Evolutionary conservation across 495 filamentous ascomycete genomes (phyloP), one percentile per base, ranked within the genome.

Genomic region (Tuber melanosporum): DNA sequence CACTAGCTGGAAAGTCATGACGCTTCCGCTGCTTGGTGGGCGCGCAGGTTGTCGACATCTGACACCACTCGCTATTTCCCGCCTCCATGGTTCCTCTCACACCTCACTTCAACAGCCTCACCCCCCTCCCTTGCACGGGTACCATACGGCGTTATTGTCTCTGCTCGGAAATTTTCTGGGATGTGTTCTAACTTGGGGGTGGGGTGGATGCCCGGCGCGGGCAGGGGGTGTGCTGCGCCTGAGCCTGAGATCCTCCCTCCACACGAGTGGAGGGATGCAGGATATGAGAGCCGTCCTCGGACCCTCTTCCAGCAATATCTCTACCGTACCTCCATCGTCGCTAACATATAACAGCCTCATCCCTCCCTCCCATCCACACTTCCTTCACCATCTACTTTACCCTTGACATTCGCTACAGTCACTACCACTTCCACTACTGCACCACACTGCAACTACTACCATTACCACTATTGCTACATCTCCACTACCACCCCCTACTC

Each of bases 11-110:
- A 66, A 66, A 66, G 26, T 36, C 57, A 66, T 36, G 57, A 66
- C 71, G 71, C 76, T 79, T 62, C 72, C 71, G 76, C 78, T 79
- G 36, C 74, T 79, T 75, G 73, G 73, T 69, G 76, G 62, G 76
- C 74, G 26, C 12, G 49, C 57, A 26, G 57, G 5, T 66, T 74
- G 74, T 80, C 78, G 77, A 80, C 79, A 80, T 80, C 78, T 80
- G 77, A 80, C 78, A 80, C 78, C 66, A 76, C 77, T 80, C 74
- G 77, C 73, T 80, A 80, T 80, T 80, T 80, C 78, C 78, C 78
- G 78, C 77, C 66, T 73, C 78, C 78, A 80, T 80, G 78, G 78
- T 80, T 80, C 78, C 78, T 80, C 71, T 74, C 78, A 80, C 78
- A 80, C 76, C 78, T 80, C 45, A 71, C 62, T 22, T 72, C 73